Conservation (phyloP, 371 early-diverging fungal species). For the Cokeromyces recurvatus region DNA sequence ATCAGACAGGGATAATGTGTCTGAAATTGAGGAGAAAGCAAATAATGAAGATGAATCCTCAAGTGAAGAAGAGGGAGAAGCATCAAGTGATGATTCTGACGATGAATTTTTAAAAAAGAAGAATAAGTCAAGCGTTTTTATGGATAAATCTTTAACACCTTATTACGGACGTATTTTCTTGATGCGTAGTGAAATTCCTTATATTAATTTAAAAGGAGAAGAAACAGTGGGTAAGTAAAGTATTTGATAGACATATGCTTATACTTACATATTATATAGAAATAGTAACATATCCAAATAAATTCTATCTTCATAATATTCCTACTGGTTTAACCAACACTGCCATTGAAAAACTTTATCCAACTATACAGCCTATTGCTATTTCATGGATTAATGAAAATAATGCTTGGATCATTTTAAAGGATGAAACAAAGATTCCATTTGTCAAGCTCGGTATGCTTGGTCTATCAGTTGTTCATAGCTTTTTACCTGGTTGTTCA, state of each 20-base stretch:
- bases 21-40: no score
- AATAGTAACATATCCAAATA: conserved; percentile 25
- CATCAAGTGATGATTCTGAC: conserved; percentile 1
- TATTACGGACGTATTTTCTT: conserved; percentile 45
- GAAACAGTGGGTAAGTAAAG: conserved; percentile 27
- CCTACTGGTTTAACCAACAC: conserved; percentile 29
- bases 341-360: conserved; percentile 41
- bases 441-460: conserved; percentile 24
- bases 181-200: conserved; percentile 46
- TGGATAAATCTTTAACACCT: conserved; percentile 13
- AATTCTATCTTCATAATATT: conserved; percentile 41
- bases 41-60: no score
- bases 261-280: conserved; percentile 15
- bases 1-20: not conserved
- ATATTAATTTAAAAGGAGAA: conserved; percentile 41
- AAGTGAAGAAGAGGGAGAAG: conserved; percentile 4
- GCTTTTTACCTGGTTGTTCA: conserved; percentile 23
- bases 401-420: conserved; percentile 42
- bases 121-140: conserved; percentile 15
- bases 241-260: no score
- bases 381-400: conserved; percentile 42
- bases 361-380: conserved; percentile 29
- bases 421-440: conserved; percentile 24
- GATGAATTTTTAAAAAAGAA: conserved; percentile 14
- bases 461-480: conserved; percentile 18